Evolutionary conservation across 306 rosid species (phyloP).

Genomic region (Citrullus colocynthis): DNA sequence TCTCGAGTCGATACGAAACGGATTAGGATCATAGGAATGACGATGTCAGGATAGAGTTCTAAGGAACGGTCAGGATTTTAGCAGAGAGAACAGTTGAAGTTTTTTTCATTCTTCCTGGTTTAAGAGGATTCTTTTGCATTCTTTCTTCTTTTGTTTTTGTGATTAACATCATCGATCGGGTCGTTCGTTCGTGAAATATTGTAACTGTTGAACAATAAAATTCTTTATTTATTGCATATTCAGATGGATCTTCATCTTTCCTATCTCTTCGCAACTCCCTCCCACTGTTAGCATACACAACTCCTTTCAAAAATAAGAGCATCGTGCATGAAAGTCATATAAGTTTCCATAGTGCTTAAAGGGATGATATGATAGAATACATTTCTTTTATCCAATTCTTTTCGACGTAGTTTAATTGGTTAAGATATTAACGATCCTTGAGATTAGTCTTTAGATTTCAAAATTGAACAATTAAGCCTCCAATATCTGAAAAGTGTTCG

Average conservation of each 20-base stretch:
- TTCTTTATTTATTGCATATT: neutral
- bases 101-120: neutral
- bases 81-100: neutral
- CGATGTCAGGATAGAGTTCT: neutral
- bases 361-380: too few species aligned
- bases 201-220: constrained; percentile 2
- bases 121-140: neutral
- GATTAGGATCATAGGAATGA: constrained; percentile 38
- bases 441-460: too few species aligned
- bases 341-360: neutral
- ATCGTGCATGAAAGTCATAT: neutral
- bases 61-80: neutral
- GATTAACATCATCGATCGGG: neutral
- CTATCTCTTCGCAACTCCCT: neutral
- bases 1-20: constrained; percentile 90
- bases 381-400: too few species aligned
- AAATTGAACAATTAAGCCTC: too few species aligned
- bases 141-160: neutral
- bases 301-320: neutral
- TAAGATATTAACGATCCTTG: too few species aligned
- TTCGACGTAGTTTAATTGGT: too few species aligned
- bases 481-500: too few species aligned
- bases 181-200: neutral
- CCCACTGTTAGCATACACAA: neutral
- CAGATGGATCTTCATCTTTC: neutral